A percentile compares a stretch with the other conserved stretches of the same genome.
These are phyloP conservation scores for Gracilariopsis chorda DNA, from an alignment of 23 red algal genomes.

Conservation along the genomic window DNA sequence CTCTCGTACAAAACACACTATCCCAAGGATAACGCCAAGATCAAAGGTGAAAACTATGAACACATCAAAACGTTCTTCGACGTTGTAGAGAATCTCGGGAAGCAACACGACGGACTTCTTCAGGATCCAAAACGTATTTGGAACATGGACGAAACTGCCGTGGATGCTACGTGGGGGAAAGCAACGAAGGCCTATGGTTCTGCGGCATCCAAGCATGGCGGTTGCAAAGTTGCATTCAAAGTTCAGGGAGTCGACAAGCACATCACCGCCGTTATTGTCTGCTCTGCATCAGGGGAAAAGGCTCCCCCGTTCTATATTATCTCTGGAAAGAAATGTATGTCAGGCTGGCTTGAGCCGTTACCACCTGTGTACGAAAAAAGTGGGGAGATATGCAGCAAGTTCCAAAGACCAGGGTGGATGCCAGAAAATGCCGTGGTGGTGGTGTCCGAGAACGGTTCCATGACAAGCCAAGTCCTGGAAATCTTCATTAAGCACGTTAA, in stretches of 20 bases:
- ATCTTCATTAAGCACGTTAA: no score
- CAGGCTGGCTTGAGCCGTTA: not conserved
- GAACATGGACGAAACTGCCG: conserved; percentile 22
- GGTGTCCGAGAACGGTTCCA: no score
- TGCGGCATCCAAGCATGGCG: not conserved
- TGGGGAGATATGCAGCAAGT: not conserved
- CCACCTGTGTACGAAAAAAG: not conserved
- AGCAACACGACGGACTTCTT: not conserved
- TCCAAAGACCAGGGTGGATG: not conserved
- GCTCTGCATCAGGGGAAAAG: not conserved
- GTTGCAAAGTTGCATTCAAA: not conserved
- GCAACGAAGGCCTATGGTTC: not conserved
- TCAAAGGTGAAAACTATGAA: no score
- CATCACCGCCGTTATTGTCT: not conserved
- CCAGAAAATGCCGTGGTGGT: not conserved
- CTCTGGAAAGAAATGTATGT: not conserved
- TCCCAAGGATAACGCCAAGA: no score
- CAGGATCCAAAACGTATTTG: not conserved
- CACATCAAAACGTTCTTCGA: no score
- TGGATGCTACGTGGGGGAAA: not conserved
- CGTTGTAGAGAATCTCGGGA: no score
- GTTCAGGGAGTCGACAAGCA: not conserved
- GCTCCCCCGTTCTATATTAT: conserved; percentile 18
- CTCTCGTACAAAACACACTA: no score
- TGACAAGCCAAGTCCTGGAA: no score